Evolutionary conservation across 2,329 filamentous ascomycete genomes (phyloP).

Genomic region (Fusarium odoratissimum): DNA sequence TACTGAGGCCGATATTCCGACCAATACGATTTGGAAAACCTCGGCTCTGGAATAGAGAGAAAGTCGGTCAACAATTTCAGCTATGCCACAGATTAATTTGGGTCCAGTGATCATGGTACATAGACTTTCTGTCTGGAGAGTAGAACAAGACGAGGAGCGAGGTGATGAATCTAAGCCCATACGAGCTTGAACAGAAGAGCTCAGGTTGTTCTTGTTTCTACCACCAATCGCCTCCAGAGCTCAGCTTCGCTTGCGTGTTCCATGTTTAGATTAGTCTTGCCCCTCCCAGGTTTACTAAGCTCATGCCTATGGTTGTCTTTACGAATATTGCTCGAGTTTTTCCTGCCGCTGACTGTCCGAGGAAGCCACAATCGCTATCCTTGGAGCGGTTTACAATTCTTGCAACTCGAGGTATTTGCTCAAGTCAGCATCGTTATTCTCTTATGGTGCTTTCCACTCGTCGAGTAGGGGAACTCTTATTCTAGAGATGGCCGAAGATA

Average conservation of each 20-base stretch:
- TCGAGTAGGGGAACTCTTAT: rapidly evolving
- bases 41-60: background rate
- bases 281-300: background rate
- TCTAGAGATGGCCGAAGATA: background rate
- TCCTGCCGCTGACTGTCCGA: background rate
- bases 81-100: background rate
- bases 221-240: rapidly evolving
- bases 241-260: background rate
- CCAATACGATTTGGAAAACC: background rate
- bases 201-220: background rate
- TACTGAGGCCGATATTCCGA: background rate
- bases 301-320: background rate
- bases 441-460: rapidly evolving
- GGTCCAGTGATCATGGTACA: background rate
- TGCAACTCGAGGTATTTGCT: rapidly evolving
- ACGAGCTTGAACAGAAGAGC: background rate
- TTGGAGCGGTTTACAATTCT: rapidly evolving
- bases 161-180: background rate
- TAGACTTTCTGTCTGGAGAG: rapidly evolving
- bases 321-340: rapidly evolving
- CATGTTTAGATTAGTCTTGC: background rate
- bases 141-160: background rate
- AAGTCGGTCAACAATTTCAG: background rate
- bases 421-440: background rate
- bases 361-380: background rate